Percentiles rank a stretch among this genome's conserved stretches.
Evolutionary conservation across 306 rosid species (phyloP).

Genomic region (Datisca glomerata): DNA sequence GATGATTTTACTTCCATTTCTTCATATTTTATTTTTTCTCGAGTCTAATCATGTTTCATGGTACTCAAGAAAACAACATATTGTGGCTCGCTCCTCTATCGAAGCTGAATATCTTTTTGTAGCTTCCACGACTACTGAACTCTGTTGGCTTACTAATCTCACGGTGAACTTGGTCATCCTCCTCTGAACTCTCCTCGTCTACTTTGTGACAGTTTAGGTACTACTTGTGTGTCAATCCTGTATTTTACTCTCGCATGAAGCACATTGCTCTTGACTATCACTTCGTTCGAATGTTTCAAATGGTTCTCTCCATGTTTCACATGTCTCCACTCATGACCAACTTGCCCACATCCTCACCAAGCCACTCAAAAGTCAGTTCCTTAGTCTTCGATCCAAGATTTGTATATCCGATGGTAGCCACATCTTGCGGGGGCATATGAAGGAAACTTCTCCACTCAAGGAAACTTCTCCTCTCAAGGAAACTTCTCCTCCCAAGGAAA

Average conservation of each 20-base stretch:
- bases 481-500: too few relatives aligned
- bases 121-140: neutral
- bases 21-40: too few relatives aligned
- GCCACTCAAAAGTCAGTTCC: too few relatives aligned
- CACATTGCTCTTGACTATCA: too few relatives aligned
- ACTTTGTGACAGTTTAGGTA: neutral
- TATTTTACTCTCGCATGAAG: too few relatives aligned
- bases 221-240: neutral
- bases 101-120: neutral
- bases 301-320: too few relatives aligned
- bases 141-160: neutral
- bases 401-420: too few relatives aligned
- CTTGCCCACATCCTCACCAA: neutral
- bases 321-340: neutral
- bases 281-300: neutral
- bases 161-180: neutral
- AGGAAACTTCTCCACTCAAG: too few relatives aligned
- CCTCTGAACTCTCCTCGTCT: neutral
- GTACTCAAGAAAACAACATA: neutral
- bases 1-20: neutral
- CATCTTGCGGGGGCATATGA: too few relatives aligned
- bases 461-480: too few relatives aligned
- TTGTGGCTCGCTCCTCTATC: neutral
- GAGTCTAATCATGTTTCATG: neutral
- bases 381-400: too few relatives aligned